Evolutionary conservation across 345 rosid species (phyloP), one percentile per base, ranked within the genome.

Genomic region (Brassica nigra): DNA sequence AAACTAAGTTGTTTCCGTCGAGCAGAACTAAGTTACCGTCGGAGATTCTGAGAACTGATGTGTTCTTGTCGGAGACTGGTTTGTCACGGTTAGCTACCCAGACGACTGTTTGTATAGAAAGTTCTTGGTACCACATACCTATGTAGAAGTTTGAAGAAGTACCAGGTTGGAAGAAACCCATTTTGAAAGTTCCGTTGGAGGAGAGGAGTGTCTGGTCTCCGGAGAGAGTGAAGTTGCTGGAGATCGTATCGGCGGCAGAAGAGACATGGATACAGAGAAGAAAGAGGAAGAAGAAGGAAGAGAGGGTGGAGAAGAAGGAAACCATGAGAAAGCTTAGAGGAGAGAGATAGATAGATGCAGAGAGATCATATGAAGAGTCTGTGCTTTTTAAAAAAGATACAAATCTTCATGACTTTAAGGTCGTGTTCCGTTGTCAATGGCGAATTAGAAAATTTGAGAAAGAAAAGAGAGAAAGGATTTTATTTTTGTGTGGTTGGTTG

Each of bases 1-100:
- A 92, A 70, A 89, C 70, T 12, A 70, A 68, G 79, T 85, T 81
- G 55, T 42, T 8, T 33, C 84, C 94, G 3, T 90, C 85, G 39
- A 92, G 67, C 62, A 94, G 76, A 14, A 89, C 86, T n/a, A 94
- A 84, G 75, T 94, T 88, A n/a, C 94, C 96, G 42, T 75, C 37
- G 15, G 86, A 87, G 58, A 94, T 84, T 80, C 77, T 87, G 66
- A 94, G 81, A 36, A 76, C 78, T 0, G 94, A 84, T 10, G 88
- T 78, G 68, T 2, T 31, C 15, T 62, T 84, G 69, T 89, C 84
- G 16, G 78, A 73, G 75, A 92, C 79, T 3, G 96, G 92, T n/a
- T 31, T 74, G 33, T 84, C 89, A 67, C 96, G 85, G 68, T 92
- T 94, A 55, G 98, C 97, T 6, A 92, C 93, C 98, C 97, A 92